Evolutionary conservation across 164 flowering plant genomes (phyloP).

Genomic region (Akebia trifoliata): DNA sequence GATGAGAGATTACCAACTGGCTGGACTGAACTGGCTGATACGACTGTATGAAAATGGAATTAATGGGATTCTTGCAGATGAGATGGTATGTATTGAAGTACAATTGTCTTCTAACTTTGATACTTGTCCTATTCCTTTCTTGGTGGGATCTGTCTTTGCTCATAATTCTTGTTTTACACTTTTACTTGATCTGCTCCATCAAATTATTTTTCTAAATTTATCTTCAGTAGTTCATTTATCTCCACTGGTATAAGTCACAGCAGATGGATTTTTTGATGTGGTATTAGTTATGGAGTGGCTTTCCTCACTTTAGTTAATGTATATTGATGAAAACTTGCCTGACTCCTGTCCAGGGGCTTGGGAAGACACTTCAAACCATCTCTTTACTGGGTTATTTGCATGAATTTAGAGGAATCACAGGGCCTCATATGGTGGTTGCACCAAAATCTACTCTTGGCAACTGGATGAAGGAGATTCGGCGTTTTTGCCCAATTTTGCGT

Average conservation of each 20-base stretch:
- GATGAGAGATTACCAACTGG: constrained; percentile 99
- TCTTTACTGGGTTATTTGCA: constrained; percentile 90
- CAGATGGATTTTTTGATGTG: not conserved
- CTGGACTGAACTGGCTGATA: constrained; percentile 97
- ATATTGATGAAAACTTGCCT: not conserved
- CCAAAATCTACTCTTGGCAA: constrained; percentile 99
- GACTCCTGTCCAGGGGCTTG: constrained; percentile 71
- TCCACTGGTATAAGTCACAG: too few relatives aligned
- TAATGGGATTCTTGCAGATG: constrained; percentile 99
- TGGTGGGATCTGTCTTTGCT: not conserved
- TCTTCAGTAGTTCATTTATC: not conserved
- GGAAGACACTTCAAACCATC: constrained; percentile 95
- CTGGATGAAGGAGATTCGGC: constrained; percentile 97
- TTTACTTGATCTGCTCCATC: too few relatives aligned
- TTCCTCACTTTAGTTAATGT: not conserved
- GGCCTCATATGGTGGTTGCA: constrained; percentile 99
- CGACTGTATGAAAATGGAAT: constrained; percentile 95
- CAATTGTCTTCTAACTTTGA: too few relatives aligned
- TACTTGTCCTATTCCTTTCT: too few relatives aligned
- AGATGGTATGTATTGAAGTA: constrained; percentile 69
- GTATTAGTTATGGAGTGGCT: not conserved
- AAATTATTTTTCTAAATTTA: not conserved
- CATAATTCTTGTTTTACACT: not conserved
- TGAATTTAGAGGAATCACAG: constrained; percentile 93
- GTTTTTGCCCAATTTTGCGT: constrained; percentile 87